These are phyloP conservation scores for Albophoma yamanashiensis DNA, from an alignment of 2,329 filamentous ascomycete genomes.

Conservation along the genomic window DNA sequence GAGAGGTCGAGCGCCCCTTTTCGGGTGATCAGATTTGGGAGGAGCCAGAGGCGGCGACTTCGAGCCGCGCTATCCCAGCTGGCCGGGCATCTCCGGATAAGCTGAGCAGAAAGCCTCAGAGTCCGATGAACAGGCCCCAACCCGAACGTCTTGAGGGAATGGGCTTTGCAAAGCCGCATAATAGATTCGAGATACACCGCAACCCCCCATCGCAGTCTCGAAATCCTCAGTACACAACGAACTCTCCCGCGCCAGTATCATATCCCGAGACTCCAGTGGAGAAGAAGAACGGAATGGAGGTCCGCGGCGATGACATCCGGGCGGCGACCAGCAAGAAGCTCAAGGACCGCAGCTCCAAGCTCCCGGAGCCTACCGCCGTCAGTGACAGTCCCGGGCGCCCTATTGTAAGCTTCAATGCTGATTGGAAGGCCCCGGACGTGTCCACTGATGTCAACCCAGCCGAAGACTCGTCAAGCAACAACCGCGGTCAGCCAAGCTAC, in stretches of 20 bases:
- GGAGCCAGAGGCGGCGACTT: slow-evolving; percentile 51
- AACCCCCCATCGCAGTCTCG: slow-evolving; percentile 77
- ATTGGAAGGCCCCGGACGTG: slow-evolving; percentile 66
- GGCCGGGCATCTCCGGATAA: slow-evolving; percentile 21
- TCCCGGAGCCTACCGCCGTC: slow-evolving; percentile 83
- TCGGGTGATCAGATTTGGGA: slow-evolving; percentile 81
- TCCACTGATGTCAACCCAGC: slow-evolving; percentile 54
- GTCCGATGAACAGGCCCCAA: slow-evolving; percentile 19
- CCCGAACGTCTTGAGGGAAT: slow-evolving; percentile 32
- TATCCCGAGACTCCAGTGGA: slow-evolving; percentile 31
- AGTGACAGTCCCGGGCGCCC: slow-evolving; percentile 84
- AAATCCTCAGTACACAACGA: slow-evolving; percentile 70
- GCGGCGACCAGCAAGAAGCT: slow-evolving; percentile 83
- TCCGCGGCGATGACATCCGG: slow-evolving; percentile 78
- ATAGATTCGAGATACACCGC: slow-evolving; percentile 64
- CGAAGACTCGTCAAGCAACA: slow-evolving; percentile 11
- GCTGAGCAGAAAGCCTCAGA: slow-evolving; percentile 20
- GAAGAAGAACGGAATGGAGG: slow-evolving; percentile 70
- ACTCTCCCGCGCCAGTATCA: slow-evolving; percentile 30
- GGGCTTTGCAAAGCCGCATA: slow-evolving; percentile 23
- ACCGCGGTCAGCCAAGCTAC: slow-evolving; percentile 10
- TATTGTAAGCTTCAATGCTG: slow-evolving; percentile 91
- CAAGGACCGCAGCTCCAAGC: slow-evolving; percentile 74
- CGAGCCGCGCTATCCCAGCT: slow-evolving; percentile 3
- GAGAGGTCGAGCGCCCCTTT: slow-evolving; percentile 55